phyloP scores from a whole-genome alignment of 148 eudicot genomes.

The Vaccinium vitisidaea region DNA sequence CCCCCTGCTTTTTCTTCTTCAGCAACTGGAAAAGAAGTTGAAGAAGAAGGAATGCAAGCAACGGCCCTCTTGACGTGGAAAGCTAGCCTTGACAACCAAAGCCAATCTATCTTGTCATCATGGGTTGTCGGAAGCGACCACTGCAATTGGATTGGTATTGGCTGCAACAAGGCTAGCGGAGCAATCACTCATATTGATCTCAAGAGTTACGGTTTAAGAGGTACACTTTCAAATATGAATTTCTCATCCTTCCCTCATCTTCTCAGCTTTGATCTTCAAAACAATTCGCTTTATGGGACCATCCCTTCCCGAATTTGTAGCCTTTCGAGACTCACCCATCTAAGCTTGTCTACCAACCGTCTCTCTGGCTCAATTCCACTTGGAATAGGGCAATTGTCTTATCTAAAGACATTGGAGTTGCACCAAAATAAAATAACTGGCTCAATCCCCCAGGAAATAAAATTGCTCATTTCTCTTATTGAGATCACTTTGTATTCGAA shows the following conservation, averaged over 20 bases:
- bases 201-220: neutral
- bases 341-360: neutral
- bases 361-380: neutral
- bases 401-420: constrained; percentile 22
- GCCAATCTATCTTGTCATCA: neutral
- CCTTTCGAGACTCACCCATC: neutral
- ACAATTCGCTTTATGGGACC: constrained; percentile 6
- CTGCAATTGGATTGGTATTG: neutral
- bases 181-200: neutral
- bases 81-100: neutral
- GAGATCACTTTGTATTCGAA: too few relatives aligned
- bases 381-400: neutral
- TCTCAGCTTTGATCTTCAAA: neutral
- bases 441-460: constrained; percentile 35
- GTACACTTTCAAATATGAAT: neutral
- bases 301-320: neutral
- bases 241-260: constrained; percentile 3
- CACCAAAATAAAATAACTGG: constrained; percentile 38
- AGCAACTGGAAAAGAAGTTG: neutral
- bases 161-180: neutral
- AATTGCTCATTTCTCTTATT: constrained; percentile 8
- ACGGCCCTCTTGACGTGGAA: neutral
- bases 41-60: neutral
- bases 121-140: neutral
- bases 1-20: neutral